Evolutionary conservation across 331 rosid genomes (phyloP), one percentile per base, ranked within the genome.

Genomic region (Arachis monticola): DNA sequence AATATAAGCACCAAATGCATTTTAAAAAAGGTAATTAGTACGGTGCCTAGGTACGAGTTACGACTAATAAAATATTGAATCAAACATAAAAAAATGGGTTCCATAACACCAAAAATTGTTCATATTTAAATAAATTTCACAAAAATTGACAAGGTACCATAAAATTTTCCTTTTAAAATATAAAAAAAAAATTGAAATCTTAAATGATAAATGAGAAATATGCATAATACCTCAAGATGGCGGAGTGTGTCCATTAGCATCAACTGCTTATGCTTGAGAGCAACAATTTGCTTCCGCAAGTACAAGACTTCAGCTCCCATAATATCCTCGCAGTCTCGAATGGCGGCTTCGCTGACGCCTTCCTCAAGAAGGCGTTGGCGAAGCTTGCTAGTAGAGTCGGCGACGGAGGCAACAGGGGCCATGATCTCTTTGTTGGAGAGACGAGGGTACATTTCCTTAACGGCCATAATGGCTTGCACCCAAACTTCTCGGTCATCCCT

Each of bases 381-480:
- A 64, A 94, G 64, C 74, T 69, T 92, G 6, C 87, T 89, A 0
- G 96, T 92, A 0, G 96, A 92, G 38, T 87, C 71, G 1, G 78
- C 55, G 4, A 77, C 77, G 0, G 82, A 82, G 70, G 78, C 85
- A 0, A 84, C 69, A 0, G 97, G 89, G 8, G 92, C 91, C 87
- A 88, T 79, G n/a, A 87, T 79, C 72, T 94, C 96, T 10, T 89
- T 56, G 65, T 79, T 83, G 7, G 97, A 84, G 44, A 89, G 60
- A 44, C 99, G 83, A 7, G 99, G 97, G 72, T 87, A 87, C 88
- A 92, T 76, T 70, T 86, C 89, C 75, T 95, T 95, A 85, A 88
- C 97, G 0, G 99, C 97, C 77, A 53, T 81, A 75, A 95, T 81
- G 46, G 97, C 97, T 44, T 90, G 93, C 88, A 92, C 73, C 99